A percentile compares a stretch with the other conserved stretches of the same genome.
Conservation (phyloP, 257 asterid genomes). For the Solanum chilense region DNA sequence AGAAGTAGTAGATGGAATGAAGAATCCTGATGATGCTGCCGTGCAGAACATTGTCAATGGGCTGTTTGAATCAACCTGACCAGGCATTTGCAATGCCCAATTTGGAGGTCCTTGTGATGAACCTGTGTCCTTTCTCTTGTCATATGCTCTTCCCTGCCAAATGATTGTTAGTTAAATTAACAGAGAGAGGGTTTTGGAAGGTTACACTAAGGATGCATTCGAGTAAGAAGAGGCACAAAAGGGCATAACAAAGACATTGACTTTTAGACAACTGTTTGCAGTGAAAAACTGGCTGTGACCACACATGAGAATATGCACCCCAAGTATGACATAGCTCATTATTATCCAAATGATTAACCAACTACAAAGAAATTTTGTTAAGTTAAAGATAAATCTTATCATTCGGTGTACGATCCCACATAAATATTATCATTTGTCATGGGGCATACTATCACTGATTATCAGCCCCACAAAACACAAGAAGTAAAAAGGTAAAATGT, state of each 20-base stretch:
- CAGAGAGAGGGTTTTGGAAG: neutral
- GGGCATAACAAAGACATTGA: neutral
- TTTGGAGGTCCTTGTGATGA: conserved; percentile 25
- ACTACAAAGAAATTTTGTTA: too few species aligned
- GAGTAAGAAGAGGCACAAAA: neutral
- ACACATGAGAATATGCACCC: neutral
- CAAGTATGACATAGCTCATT: neutral
- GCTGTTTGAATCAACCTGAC: conserved; percentile 6
- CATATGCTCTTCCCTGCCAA: conserved; percentile 26
- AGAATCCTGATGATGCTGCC: conserved; percentile 99
- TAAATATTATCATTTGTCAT: neutral
- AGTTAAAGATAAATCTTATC: neutral
- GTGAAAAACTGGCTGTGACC: neutral
- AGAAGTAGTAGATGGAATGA: conserved; percentile 25
- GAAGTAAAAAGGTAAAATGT: neutral
- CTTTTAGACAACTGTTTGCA: neutral
- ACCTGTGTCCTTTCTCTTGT: conserved; percentile 15
- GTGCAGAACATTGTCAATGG: conserved; percentile 22
- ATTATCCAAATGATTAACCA: neutral
- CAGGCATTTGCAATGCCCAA: conserved; percentile 41
- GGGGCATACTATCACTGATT: neutral
- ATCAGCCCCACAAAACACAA: neutral
- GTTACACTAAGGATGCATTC: neutral
- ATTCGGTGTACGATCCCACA: neutral
- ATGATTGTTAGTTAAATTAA: neutral